Percentiles rank a stretch among this genome's conserved stretches.
Conservation (phyloP, 805 yeast genomes). For the Metschnikowia vanudenii region DNA sequence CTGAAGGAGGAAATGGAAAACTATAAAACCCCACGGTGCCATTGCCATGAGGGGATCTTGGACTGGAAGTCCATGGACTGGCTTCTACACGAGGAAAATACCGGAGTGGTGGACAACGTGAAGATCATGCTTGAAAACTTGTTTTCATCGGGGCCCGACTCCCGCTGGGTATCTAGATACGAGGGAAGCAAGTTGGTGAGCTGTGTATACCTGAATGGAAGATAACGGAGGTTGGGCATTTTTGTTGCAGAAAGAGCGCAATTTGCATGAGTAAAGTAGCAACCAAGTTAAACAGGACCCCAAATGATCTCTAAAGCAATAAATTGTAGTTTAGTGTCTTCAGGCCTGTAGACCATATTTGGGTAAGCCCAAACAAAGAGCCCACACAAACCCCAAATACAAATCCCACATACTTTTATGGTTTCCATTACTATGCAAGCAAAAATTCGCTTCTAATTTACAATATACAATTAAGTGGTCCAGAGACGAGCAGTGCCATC, state of each 20-base stretch:
- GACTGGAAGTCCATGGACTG: slow-evolving; percentile 42
- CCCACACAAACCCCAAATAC: too few species aligned
- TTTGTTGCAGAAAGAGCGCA: too few species aligned
- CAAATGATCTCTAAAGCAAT: too few species aligned
- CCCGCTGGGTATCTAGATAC: slow-evolving; percentile 29
- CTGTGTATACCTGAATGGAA: slow-evolving; percentile 12
- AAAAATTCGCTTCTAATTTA: slow-evolving; percentile 5
- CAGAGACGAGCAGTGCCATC: slow-evolving; percentile 94
- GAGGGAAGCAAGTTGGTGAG: slow-evolving; percentile 12
- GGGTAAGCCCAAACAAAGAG: too few species aligned
- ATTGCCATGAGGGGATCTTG: slow-evolving; percentile 40
- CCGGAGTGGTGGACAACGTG: slow-evolving; percentile 43
- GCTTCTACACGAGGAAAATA: slow-evolving; percentile 34
- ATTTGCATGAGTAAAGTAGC: too few species aligned
- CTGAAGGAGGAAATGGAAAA: slow-evolving; percentile 21
- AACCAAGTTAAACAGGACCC: too few species aligned
- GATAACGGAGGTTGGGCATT: too few species aligned
- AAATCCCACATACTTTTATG: too few species aligned
- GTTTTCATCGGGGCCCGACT: slow-evolving; percentile 25
- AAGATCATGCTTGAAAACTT: slow-evolving; percentile 25
- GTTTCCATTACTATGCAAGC: too few species aligned
- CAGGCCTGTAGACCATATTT: too few species aligned
- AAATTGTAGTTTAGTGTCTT: too few species aligned
- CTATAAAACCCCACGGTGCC: slow-evolving; percentile 30
- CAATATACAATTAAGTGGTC: slow-evolving; percentile 61